A percentile compares a stretch with the other conserved stretches of the same genome.
phyloP scores from a whole-genome alignment of 768 basidiomycete genomes.

The Suillus clintonianus region DNA sequence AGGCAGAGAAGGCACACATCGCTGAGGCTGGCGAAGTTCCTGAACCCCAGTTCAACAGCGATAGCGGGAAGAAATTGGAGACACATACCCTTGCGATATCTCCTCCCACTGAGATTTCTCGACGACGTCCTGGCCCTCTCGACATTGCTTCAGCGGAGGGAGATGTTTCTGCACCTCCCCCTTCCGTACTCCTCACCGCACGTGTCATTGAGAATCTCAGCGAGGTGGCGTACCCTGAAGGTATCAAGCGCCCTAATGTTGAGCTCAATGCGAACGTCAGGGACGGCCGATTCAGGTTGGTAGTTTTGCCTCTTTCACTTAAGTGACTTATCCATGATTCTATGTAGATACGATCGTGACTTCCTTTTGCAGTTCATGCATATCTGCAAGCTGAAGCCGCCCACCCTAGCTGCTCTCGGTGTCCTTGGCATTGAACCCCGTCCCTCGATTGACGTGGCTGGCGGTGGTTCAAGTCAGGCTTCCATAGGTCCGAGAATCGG shows the following conservation, averaged over 20 bases:
- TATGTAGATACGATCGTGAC: constrained; percentile 88
- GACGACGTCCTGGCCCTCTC: constrained; percentile 69
- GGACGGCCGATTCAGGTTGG: constrained; percentile 85
- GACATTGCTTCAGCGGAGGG: constrained; percentile 61
- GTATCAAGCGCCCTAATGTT: constrained; percentile 75
- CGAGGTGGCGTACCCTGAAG: constrained; percentile 77
- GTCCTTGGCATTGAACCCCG: constrained; percentile 89
- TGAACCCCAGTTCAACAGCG: too few species aligned
- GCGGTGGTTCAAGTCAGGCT: too few species aligned
- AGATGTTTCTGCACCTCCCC: constrained; percentile 28
- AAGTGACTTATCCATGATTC: neutral
- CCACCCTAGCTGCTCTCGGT: constrained; percentile 83
- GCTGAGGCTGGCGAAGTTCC: neutral
- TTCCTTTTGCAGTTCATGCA: constrained; percentile 97
- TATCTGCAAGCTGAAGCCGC: constrained; percentile 94
- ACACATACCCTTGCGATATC: constrained; percentile 25
- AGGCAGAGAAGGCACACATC: constrained; percentile 41
- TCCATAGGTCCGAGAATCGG: constrained; percentile 50
- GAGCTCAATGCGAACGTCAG: constrained; percentile 84
- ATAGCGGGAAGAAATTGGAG: too few species aligned
- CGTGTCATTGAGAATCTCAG: constrained; percentile 82
- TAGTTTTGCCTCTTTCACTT: neutral
- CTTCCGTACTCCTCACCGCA: constrained; percentile 75
- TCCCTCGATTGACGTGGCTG: too few species aligned
- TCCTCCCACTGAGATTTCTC: constrained; percentile 38